Base-by-base conservation (phyloP, 1,284 basidiomycete species). In the Stygiomarasmius scandens region DNA sequence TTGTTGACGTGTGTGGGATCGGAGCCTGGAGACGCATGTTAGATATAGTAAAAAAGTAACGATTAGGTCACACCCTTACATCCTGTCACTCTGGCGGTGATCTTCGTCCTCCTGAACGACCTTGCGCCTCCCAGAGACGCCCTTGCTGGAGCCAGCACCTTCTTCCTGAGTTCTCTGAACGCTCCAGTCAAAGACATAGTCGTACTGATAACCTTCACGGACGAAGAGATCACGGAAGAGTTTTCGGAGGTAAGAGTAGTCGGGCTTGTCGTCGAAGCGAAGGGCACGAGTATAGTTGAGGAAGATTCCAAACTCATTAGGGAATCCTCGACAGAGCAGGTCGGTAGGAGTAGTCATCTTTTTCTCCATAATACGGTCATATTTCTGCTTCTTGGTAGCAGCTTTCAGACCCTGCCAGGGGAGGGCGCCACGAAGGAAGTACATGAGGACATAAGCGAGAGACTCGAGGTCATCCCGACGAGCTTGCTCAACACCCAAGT, bases 311-410 rank as follows among this genome's bases (percentile, higher is more conserved):
- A 97, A 97, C 77, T 98, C 96, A 77, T 95, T 95, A 64, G 96
- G 95, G 85, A 96, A 97, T 29, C 93, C 94, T 65, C 95, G 94
- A 81, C 95, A 97, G 24, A 98, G 86, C 58, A 95, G 82, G 71
- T 97, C 95, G 57, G 95, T 98, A 20, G 96, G 94, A 0, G 95
- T 97, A 29, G 95, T 97, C 95, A 98, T 98, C 85, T 98, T 96
- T 87, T 98, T 98, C 81, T 98, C 96, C 95, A 97, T 97, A 79
- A 98, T 98, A 58, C 95, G 88, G 74, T 98, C 96, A 77, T 98
- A 97, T 80, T 98, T 98, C 82, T 98, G 96, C 86, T 98, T 98
- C 90, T 97, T 98, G 58, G 95, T 97, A 36, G 95, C 95, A 61
- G 95, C 96, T 82, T 98, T 97, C 71, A 98, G 86, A 55, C 95